phyloP scores from a whole-genome alignment of 1,139 yeast genomes.

The Blastobotrys illinoisensis region DNA sequence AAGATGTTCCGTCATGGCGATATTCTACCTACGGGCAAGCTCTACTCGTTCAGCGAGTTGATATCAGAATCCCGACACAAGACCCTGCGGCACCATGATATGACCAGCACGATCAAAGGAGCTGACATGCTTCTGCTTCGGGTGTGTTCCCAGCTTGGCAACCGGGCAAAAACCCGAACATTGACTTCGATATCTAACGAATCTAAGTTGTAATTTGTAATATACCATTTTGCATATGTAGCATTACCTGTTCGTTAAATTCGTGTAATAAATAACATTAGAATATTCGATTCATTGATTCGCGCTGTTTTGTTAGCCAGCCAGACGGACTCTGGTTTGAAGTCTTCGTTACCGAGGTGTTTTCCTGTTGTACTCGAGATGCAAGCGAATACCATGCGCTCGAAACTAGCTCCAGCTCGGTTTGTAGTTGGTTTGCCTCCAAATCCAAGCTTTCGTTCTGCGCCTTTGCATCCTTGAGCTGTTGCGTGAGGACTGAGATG shows the following conservation, averaged over 20 bases:
- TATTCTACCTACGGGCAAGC: conserved; percentile 24
- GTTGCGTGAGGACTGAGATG: conserved; percentile 11
- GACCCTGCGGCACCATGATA: conserved; percentile 21
- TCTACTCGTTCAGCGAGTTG: conserved; percentile 28
- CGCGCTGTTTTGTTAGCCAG: conserved; percentile 28
- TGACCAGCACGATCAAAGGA: conserved; percentile 8
- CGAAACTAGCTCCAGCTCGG: conserved; percentile 24
- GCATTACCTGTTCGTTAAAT: background rate
- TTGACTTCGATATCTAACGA: background rate
- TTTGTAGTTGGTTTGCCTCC: conserved; percentile 5
- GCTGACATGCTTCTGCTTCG: conserved; percentile 12
- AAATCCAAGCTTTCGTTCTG: background rate
- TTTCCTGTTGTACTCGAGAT: conserved; percentile 27
- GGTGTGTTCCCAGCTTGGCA: conserved; percentile 7
- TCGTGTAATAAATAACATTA: conserved; percentile 6
- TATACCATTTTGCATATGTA: background rate
- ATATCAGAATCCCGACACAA: conserved; percentile 30
- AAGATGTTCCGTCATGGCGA: conserved; percentile 14
- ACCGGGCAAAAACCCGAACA: conserved; percentile 6
- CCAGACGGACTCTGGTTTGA: conserved; percentile 24
- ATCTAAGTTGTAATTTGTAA: background rate
- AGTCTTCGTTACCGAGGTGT: conserved; percentile 22
- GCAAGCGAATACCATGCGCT: conserved; percentile 29
- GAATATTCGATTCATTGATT: conserved; percentile 14
- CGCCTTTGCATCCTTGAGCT: conserved; percentile 8